Base-by-base conservation (phyloP, 305 asterid species). In the Petunia hybrid region DNA sequence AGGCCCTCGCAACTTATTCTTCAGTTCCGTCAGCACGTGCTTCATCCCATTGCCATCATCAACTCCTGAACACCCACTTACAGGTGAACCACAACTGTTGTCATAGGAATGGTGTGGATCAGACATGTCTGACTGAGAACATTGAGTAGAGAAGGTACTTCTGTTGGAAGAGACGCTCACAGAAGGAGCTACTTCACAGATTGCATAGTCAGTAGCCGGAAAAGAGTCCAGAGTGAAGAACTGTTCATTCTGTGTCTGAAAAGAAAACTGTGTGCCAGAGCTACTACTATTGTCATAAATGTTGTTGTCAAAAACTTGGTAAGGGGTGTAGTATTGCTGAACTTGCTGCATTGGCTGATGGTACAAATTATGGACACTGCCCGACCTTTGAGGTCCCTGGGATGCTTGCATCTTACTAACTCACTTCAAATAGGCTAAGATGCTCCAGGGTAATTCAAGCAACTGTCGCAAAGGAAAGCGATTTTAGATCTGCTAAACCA, bases 211-310 rank as follows among this genome's bases (percentile, higher is more conserved):
- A 41, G 85, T 53, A 2, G 85, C 90, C 7, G 98, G 97, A 1
- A 92, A 85, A 48, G 98, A 94, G 64, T 95, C 98, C 80, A 94
- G 84, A 69, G 98, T 92, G 91, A 88, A 92, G 85, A 90, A 91
- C 48, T 89, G 93, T 35, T 91, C 97, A 8, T 84, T 65, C 84
- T 65, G 66, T 57, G 89, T 64, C 77, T 85, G 89, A 51, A 88
- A 88, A 16, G 92, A 86, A 74, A 87, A 84, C 70, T 89, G 90
- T 22, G 79, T 39, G 14, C 89, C 92, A 46, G 81, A 92, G 87
- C 83, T 84, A 85, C 87, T 84, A 82, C 84, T 84, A 64, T 76
- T 83, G 36, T 86, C 64, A 53, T 82, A 79, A 74, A 43, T 87
- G 81, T 86, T 91, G 80, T 82, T 85, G 88, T 92, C 92, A 83